Evolutionary conservation across 805 yeast genomes (phyloP).

Genomic region (Ogataea chonburiensis): DNA sequence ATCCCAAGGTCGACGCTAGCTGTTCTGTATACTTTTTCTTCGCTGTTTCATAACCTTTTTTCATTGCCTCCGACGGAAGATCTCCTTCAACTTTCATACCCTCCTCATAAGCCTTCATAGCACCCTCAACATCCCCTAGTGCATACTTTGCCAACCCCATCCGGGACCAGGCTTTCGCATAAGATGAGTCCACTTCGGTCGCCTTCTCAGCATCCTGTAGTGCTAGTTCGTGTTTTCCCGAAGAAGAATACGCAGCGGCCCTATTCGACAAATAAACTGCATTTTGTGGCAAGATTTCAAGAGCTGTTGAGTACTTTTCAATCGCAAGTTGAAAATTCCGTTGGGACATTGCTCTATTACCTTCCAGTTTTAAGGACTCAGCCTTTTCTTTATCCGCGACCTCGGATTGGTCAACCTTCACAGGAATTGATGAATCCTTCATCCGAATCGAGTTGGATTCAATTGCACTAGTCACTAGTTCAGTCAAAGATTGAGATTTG

Average conservation of each 20-base stretch:
- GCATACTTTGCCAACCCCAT: conserved; percentile 93
- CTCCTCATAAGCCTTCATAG: conserved; percentile 84
- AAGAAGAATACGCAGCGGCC: conserved; percentile 92
- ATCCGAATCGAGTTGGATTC: too few relatives aligned
- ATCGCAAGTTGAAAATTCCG: conserved; percentile 72
- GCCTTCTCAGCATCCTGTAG: conserved; percentile 82
- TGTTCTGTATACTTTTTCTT: conserved; percentile 83
- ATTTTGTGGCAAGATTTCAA: conserved; percentile 64
- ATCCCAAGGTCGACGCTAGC: conserved; percentile 42
- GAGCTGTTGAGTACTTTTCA: conserved; percentile 76
- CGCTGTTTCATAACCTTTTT: conserved; percentile 90
- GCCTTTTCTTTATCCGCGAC: conserved; percentile 67
- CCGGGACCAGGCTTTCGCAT: conserved; percentile 92
- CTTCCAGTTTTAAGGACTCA: conserved; percentile 80
- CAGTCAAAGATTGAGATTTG: too few relatives aligned
- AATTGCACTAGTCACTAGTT: too few relatives aligned
- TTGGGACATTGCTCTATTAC: conserved; percentile 85
- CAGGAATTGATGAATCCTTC: too few relatives aligned
- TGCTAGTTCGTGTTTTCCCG: conserved; percentile 72
- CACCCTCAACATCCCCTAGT: conserved; percentile 86
- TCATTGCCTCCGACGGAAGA: conserved; percentile 82
- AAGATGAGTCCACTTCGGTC: conserved; percentile 69
- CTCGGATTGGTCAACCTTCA: conserved; percentile 44
- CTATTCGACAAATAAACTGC: conserved; percentile 89
- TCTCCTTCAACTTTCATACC: conserved; percentile 90